These are phyloP conservation scores for Talaromyces sp. DNA, from an alignment of 2,329 filamentous ascomycete species.

Conservation along the genomic window DNA sequence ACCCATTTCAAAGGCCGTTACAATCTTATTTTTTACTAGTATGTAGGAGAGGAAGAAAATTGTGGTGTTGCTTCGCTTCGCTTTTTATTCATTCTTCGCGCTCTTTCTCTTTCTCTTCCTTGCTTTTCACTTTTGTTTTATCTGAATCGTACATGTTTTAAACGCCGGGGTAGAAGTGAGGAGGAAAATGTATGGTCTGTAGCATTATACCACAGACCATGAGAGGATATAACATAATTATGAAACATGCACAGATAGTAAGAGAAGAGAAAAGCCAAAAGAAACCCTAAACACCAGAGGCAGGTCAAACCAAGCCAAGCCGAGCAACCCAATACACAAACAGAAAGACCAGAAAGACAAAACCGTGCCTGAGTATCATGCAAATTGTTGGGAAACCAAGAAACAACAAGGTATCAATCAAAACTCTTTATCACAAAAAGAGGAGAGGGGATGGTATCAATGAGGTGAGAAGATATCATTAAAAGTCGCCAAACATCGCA, in stretches of 20 bases:
- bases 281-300: slow-evolving; percentile 20
- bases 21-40: background rate
- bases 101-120: slow-evolving; percentile 2
- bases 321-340: slow-evolving; percentile 21
- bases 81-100: background rate
- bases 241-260: background rate
- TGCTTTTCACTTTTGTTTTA: slow-evolving; percentile 11
- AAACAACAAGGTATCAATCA: slow-evolving; percentile 18
- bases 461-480: slow-evolving; percentile 28
- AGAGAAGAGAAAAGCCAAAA: slow-evolving; percentile 20
- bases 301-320: slow-evolving; percentile 17
- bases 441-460: slow-evolving; percentile 1
- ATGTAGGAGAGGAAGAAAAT: background rate
- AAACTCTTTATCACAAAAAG: slow-evolving; percentile 15
- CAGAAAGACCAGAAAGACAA: background rate
- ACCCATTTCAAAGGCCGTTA: background rate
- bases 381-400: slow-evolving; percentile 21
- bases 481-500: slow-evolving; percentile 75
- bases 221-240: background rate
- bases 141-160: slow-evolving; percentile 10
- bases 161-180: background rate
- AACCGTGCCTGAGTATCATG: slow-evolving; percentile 15
- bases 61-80: slow-evolving; percentile 5
- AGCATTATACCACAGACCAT: background rate
- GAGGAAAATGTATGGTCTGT: background rate